phyloP scores from a whole-genome alignment of 2,329 filamentous ascomycete genomes.

The Xylariaceae sp. region DNA sequence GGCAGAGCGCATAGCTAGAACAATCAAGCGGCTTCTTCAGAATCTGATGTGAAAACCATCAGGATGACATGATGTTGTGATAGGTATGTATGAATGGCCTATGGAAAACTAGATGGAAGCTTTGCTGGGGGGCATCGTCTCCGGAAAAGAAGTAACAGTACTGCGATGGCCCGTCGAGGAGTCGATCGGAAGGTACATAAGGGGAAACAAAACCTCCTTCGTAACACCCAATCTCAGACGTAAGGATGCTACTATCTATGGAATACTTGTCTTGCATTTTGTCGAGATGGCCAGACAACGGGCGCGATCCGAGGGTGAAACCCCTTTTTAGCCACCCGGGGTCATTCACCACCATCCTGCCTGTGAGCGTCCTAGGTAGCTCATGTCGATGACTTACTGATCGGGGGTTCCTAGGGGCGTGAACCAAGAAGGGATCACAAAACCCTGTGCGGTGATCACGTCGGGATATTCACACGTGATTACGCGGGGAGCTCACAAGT shows the following conservation, averaged over 20 bases:
- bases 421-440: too few relatives aligned
- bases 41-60: background rate
- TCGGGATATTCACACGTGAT: background rate
- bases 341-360: too few relatives aligned
- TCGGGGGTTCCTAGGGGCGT: too few relatives aligned
- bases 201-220: background rate
- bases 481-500: background rate
- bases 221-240: background rate
- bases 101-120: background rate
- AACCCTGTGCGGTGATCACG: too few relatives aligned
- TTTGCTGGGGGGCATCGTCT: background rate
- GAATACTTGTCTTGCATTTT: background rate
- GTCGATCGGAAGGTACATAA: background rate
- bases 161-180: background rate
- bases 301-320: background rate
- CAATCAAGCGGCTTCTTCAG: background rate
- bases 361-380: too few relatives aligned
- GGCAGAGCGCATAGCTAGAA: background rate
- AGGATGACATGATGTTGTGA: background rate
- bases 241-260: background rate
- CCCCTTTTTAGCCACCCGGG: background rate
- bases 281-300: background rate
- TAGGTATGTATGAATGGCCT: background rate
- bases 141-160: background rate
- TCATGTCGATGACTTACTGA: too few relatives aligned